A percentile compares a stretch with the other conserved stretches of the same genome.
Evolutionary conservation across 2,329 filamentous ascomycete genomes (phyloP).

Genomic region (Botrytis deweyae): DNA sequence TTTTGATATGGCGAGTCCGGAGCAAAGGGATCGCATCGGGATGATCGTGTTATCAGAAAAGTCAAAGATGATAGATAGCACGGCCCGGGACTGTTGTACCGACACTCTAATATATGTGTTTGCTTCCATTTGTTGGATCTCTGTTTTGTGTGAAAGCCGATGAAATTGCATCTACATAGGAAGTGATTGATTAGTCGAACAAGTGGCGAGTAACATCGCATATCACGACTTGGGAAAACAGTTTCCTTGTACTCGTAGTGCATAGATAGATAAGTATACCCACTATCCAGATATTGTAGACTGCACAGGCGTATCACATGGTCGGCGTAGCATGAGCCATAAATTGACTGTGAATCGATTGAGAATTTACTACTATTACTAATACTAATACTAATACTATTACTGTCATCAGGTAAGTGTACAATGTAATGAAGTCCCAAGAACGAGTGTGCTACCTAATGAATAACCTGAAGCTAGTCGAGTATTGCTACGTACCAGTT

Average conservation of each 20-base stretch:
- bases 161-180: neutral
- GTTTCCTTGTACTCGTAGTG: no score
- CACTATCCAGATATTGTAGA: neutral
- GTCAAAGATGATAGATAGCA: neutral
- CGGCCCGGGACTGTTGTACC: neutral
- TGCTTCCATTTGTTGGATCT: neutral
- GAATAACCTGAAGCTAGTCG: neutral
- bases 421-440: neutral
- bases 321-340: neutral
- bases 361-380: no score
- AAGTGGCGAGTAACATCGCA: neutral
- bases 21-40: slow-evolving; percentile 1
- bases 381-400: no score
- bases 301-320: neutral
- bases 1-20: neutral
- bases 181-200: neutral
- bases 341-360: neutral
- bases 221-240: neutral
- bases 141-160: neutral
- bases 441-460: neutral
- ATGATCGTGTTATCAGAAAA: neutral
- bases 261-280: no score
- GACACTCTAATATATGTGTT: neutral
- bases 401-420: neutral
- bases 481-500: neutral